Percentiles rank a stretch among this genome's conserved stretches.
Conservation (phyloP, 2,329 filamentous ascomycete species). For the Boeremia exigua region DNA sequence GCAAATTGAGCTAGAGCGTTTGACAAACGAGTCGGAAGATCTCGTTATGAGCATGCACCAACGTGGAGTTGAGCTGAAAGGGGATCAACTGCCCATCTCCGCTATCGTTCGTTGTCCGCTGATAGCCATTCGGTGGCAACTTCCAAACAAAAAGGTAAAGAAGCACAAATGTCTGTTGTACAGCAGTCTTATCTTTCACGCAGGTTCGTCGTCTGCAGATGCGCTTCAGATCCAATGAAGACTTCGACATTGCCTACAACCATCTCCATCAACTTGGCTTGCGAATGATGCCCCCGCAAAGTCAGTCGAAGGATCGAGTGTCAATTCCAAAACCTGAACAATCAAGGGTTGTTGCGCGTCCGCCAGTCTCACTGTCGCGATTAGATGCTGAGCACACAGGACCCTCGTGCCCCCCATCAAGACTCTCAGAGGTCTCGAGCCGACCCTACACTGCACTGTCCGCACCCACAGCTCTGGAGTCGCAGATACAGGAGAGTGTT, state of each 20-base stretch:
- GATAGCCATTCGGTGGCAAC: slow-evolving; percentile 51
- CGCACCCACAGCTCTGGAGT: slow-evolving; percentile 10
- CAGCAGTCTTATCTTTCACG: slow-evolving; percentile 10
- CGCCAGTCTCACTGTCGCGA: slow-evolving; percentile 1
- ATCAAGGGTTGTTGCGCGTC: not conserved
- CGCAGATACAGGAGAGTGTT: slow-evolving; percentile 19
- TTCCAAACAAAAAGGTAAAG: slow-evolving; percentile 45
- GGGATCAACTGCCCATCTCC: slow-evolving; percentile 54
- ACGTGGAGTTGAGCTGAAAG: slow-evolving; percentile 35
- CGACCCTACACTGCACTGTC: slow-evolving; percentile 33
- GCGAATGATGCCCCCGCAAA: slow-evolving; percentile 31
- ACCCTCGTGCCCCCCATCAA: slow-evolving; percentile 37
- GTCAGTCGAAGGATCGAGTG: slow-evolving; percentile 14
- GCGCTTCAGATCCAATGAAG: slow-evolving; percentile 48
- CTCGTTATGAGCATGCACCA: slow-evolving; percentile 28
- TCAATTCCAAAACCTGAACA: slow-evolving; percentile 16
- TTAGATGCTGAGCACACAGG: slow-evolving; percentile 10
- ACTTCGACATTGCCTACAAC: slow-evolving; percentile 45
- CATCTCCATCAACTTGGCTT: slow-evolving; percentile 45
- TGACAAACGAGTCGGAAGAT: slow-evolving; percentile 27
- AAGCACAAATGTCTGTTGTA: no score
- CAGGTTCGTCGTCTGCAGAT: slow-evolving; percentile 55
- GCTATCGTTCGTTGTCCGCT: slow-evolving; percentile 49
- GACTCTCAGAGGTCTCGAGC: slow-evolving; percentile 31
- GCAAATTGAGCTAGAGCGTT: slow-evolving; percentile 31